Evolutionary conservation across 306 rosid genomes (phyloP), one percentile per base, ranked within the genome.

Genomic region (Ceratonia siliqua): DNA sequence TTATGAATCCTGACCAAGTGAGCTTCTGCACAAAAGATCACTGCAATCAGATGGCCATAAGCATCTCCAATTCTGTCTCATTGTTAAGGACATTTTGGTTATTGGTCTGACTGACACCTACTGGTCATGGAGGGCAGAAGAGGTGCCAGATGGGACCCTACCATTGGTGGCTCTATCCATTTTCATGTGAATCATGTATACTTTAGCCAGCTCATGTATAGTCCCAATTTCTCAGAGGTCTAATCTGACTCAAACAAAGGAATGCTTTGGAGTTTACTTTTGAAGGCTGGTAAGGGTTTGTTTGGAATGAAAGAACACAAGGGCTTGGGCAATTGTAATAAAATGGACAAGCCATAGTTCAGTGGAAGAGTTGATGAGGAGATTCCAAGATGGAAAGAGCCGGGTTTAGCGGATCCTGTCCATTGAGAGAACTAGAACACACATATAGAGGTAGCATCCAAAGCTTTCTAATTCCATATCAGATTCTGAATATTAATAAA

Each of bases 401-500:
- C 93, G 93, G 85, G 82, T 89, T 89, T 86, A 81, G 76, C 81
- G 97, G 97, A 91, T 91, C 98, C 90, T 90, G 97, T 93, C 91
- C 85, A 71, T 68, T 63, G 50, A 36, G 32, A 73, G 70, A 77
- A 68, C 82, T 78, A 79, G 75, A 81, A 80, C 54, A 39, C 25
- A 65, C 75, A n/a, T n/a, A n/a, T n/a, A 78, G 67, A 61, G 72
- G 72, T 38, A 77, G 89, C 78, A 77, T 89, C 90, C 80, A 77
- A 83, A 82, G 89, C 81, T 53, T 78, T 76, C 66, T 78, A 61
- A 68, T 63, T 46, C 75, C 8, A 43, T 18, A 65, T 73, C 63
- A 82, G 42, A 83, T 41, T 30, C 62, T 75, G 17, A 68, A 49
- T 66, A 63, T 68, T 78, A 81, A 61, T 70, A 53, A 76, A 77